These are phyloP conservation scores for Trichoderma aggressivum DNA, from an alignment of 2,329 filamentous ascomycete genomes.

Conservation along the genomic window DNA sequence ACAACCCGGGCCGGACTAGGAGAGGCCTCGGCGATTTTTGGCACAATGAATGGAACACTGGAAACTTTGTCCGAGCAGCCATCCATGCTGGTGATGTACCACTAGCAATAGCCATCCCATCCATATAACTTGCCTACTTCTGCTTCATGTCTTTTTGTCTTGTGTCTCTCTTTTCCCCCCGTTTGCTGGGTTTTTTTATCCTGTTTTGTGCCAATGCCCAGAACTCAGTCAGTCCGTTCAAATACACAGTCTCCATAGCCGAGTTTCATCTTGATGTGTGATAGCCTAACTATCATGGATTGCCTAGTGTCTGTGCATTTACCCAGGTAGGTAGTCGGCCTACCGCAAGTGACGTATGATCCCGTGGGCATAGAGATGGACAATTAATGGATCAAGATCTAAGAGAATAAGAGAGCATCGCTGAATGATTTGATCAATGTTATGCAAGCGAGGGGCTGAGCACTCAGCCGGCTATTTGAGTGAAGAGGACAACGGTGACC, in stretches of 20 bases:
- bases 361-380: not conserved
- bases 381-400: not conserved
- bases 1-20: conserved; percentile 5
- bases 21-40: not conserved
- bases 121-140: not conserved
- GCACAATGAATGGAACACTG: not conserved
- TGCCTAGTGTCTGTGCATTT: not conserved
- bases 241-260: not conserved
- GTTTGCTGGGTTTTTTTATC: not conserved
- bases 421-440: not conserved
- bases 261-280: not conserved
- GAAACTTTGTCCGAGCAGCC: conserved; percentile 4
- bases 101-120: not conserved
- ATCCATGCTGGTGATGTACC: not conserved
- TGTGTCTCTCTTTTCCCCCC: not conserved
- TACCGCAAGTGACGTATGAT: not conserved
- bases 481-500: not conserved
- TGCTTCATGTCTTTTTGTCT: not conserved
- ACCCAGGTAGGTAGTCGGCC: not conserved
- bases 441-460: not conserved
- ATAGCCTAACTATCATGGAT: not conserved
- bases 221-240: not conserved
- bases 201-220: not conserved
- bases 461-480: not conserved
- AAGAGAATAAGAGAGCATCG: not conserved